phyloP scores from a whole-genome alignment of 306 rosid species.

The Cucumis hystrix region DNA sequence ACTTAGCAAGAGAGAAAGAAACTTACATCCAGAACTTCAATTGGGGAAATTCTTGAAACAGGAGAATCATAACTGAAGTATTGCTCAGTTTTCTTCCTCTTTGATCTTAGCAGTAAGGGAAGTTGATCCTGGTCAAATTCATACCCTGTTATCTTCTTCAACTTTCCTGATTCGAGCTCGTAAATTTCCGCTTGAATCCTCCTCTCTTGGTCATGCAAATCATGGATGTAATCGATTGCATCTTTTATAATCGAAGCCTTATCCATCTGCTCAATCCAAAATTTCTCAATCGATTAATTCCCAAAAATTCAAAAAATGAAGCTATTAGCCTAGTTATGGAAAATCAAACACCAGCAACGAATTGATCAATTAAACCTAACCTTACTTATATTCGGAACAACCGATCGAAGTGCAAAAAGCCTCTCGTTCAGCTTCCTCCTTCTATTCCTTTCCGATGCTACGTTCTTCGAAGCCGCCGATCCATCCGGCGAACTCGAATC shows the following conservation, averaged over 20 bases:
- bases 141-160: conserved; percentile 15
- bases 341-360: neutral
- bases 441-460: conserved; percentile 77
- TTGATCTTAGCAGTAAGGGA: conserved; percentile 48
- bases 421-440: conserved; percentile 89
- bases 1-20: neutral
- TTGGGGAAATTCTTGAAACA: conserved; percentile 38
- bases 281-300: neutral
- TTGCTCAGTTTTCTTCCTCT: conserved; percentile 52
- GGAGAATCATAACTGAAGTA: conserved; percentile 16
- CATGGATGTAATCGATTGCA: conserved; percentile 74
- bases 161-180: conserved; percentile 62
- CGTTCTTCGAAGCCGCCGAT: conserved; percentile 76
- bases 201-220: conserved; percentile 68
- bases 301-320: neutral
- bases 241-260: conserved; percentile 93
- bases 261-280: conserved; percentile 51
- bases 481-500: conserved; percentile 94
- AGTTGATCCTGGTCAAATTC: conserved; percentile 34
- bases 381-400: conserved; percentile 95
- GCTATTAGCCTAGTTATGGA: neutral
- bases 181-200: conserved; percentile 52
- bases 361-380: conserved; percentile 12
- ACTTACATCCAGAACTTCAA: conserved; percentile 65
- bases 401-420: conserved; percentile 84